phyloP scores from a whole-genome alignment of 305 asterid genomes.

The Euphrasia arctica region DNA sequence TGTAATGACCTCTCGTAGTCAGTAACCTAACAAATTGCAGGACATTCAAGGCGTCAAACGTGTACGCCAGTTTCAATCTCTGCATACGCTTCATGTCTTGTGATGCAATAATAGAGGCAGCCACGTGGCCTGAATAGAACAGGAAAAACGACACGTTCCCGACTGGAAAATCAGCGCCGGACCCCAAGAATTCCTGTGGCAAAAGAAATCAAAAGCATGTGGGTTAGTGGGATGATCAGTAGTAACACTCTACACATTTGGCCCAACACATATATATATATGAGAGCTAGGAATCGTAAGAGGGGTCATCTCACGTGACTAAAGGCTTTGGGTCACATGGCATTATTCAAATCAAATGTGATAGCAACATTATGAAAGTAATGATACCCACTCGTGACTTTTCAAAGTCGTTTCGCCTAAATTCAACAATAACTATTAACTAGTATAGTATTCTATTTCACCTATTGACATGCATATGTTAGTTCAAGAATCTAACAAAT shows the following conservation, averaged over 20 bases:
- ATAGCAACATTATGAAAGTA: not conserved
- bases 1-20: constrained; percentile 88
- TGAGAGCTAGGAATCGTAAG: constrained; percentile 9
- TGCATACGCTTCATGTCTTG: constrained; percentile 78
- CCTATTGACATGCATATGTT: too few relatives aligned
- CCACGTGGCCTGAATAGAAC: constrained; percentile 92
- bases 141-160: constrained; percentile 91
- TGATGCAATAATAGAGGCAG: constrained; percentile 86
- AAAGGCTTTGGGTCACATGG: not conserved
- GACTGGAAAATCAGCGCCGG: constrained; percentile 92
- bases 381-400: not conserved
- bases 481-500: too few relatives aligned
- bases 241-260: not conserved
- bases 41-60: constrained; percentile 61
- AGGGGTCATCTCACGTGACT: constrained; percentile 14
- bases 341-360: not conserved
- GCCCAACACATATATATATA: too few relatives aligned
- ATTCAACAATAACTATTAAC: not conserved
- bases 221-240: too few relatives aligned
- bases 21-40: constrained; percentile 71
- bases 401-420: not conserved
- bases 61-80: constrained; percentile 57
- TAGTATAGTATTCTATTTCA: too few relatives aligned
- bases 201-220: not conserved
- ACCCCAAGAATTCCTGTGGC: constrained; percentile 77